Evolutionary conservation across 2,329 filamentous ascomycete genomes (phyloP), one percentile per base, ranked within the genome.

Genomic region (Colletotrichum phormii): DNA sequence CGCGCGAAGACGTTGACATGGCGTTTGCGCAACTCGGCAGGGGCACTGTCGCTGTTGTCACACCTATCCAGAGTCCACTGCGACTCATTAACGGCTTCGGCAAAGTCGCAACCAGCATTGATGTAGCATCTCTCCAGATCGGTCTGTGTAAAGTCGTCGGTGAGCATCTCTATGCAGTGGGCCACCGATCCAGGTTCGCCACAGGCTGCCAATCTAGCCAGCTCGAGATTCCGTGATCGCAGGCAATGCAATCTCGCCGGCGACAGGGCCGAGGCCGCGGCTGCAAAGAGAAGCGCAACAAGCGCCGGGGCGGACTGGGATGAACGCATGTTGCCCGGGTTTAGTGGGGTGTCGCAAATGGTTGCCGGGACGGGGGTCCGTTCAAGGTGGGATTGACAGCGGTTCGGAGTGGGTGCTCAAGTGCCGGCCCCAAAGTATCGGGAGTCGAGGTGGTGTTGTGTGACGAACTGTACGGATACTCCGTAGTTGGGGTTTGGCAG

Each of bases 131-230:
- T 73, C 75, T 84, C 80, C 69, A 89, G 72, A 60, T 84, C 80
- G 22, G 72, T 65, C 15, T 78, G 63, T 59, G 78, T 76, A 70
- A 81, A 75, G 74, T 78, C 74, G 65, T 76, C 62, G 15, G 81
- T 73, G 35, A 82, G 79, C 42, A 77, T 74, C 11, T 76, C 72
- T 62, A 89, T 80, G 78, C 87, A 89, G 76, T 80, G 71, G 64
- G 79, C 77, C 74, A 89, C 81, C 51, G 82, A 80, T 68, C 78
- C 80, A 69, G 78, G 77, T 76, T 86, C 78, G 59, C 85, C 86
- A 78, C 87, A 89, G 65, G 81, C 80, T 15, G 86, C 81, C 51
- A 80, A 78, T 18, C 70, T 74, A 59, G 85, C 83, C 61, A 89
- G 81, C 62, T 83, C 80, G 29, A 74, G 67, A 74, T 82, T 80